Percentiles rank a stretch among this genome's conserved stretches.
Evolutionary conservation across 2,329 filamentous ascomycete genomes (phyloP).

Genomic region (Lecanicillium sp.): DNA sequence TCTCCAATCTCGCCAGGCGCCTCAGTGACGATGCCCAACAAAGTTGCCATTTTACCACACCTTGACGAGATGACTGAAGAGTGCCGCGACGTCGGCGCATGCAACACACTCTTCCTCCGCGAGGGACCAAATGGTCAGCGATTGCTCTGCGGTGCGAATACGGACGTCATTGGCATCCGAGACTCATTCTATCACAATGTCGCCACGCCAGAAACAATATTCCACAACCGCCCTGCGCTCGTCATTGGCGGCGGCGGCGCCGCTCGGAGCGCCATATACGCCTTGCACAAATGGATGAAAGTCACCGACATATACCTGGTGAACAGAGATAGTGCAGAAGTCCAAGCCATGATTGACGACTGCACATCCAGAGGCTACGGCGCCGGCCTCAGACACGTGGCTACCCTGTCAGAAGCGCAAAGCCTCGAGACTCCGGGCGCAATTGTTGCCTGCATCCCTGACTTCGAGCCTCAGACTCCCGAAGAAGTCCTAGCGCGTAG

Average conservation of each 20-base stretch:
- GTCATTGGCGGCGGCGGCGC: slow-evolving; percentile 74
- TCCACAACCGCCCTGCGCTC: slow-evolving; percentile 56
- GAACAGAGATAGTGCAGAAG: slow-evolving; percentile 63
- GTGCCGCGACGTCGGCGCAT: slow-evolving; percentile 65
- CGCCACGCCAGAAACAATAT: slow-evolving; percentile 32
- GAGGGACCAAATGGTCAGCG: slow-evolving; percentile 35
- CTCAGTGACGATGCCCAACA: slow-evolving; percentile 78
- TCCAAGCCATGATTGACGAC: slow-evolving; percentile 58
- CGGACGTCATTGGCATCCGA: slow-evolving; percentile 70
- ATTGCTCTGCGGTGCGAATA: slow-evolving; percentile 67
- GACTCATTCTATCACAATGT: slow-evolving; percentile 60
- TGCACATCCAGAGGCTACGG: slow-evolving; percentile 53
- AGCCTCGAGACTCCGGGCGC: slow-evolving; percentile 53
- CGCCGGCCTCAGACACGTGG: slow-evolving; percentile 52
- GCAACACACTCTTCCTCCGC: slow-evolving; percentile 70
- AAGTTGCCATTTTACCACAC: slow-evolving; percentile 66
- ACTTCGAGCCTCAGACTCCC: slow-evolving; percentile 60
- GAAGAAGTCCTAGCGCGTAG: slow-evolving; percentile 54
- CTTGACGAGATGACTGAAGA: slow-evolving; percentile 68
- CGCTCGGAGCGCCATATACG: slow-evolving; percentile 70
- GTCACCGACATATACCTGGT: slow-evolving; percentile 67
- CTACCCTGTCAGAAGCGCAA: slow-evolving; percentile 51
- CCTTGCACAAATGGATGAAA: slow-evolving; percentile 61
- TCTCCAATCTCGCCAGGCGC: slow-evolving; percentile 37
- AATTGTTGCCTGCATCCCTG: slow-evolving; percentile 67